Percentiles rank a stretch among this genome's conserved stretches.
Conservation (phyloP, 495 filamentous ascomycete genomes). For the Penicillium bialowiezense region DNA sequence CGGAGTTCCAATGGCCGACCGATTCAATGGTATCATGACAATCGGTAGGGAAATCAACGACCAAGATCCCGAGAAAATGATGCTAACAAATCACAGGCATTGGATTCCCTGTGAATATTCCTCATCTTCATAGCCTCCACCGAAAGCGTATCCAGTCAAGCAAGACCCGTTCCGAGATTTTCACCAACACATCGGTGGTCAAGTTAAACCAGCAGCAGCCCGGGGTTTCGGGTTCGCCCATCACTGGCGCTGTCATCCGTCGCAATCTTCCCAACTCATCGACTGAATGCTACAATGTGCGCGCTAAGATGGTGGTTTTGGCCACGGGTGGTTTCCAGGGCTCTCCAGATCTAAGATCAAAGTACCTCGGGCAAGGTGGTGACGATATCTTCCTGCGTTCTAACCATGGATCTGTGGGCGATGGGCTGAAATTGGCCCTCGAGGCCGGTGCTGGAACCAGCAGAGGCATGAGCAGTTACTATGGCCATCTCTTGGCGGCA, state of each 20-base stretch:
- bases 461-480: slow-evolving; percentile 24
- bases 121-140: slow-evolving; percentile 18
- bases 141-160: slow-evolving; percentile 11
- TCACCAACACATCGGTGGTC: slow-evolving; percentile 17
- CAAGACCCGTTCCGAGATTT: slow-evolving; percentile 11
- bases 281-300: slow-evolving; percentile 13
- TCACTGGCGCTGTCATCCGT: slow-evolving; percentile 20
- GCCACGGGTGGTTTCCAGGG: slow-evolving; percentile 29
- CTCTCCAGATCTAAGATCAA: slow-evolving; percentile 12
- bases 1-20: slow-evolving; percentile 18
- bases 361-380: slow-evolving; percentile 19
- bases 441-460: slow-evolving; percentile 20
- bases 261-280: not conserved
- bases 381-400: slow-evolving; percentile 30
- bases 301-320: slow-evolving; percentile 20
- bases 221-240: slow-evolving; percentile 13
- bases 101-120: slow-evolving; percentile 24
- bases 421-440: slow-evolving; percentile 19
- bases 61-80: not conserved
- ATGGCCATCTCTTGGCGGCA: slow-evolving; percentile 23
- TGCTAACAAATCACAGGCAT: slow-evolving; percentile 14
- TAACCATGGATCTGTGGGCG: slow-evolving; percentile 24
- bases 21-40: slow-evolving; percentile 32
- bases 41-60: slow-evolving; percentile 12
- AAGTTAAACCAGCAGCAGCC: slow-evolving; percentile 20